Base-by-base conservation (phyloP, 768 basidiomycete genomes). In the Hirschioporus abietinus region DNA sequence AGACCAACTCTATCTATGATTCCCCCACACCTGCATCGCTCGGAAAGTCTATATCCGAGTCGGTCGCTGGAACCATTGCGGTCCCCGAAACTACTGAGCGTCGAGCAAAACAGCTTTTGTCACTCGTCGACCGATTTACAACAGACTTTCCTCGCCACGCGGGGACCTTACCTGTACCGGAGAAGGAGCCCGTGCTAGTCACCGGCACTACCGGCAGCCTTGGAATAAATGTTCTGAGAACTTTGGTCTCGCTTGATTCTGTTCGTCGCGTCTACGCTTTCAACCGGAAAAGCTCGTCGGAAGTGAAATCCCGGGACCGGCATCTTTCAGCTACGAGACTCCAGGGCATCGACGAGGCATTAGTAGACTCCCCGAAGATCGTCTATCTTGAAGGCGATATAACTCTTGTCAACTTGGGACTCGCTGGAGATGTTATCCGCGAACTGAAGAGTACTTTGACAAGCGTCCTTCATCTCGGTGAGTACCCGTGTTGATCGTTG, bases 11-110 rank as follows among this genome's bases (percentile, higher is more conserved):
- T 64, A 76, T 85, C 2, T 78, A 77, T 42, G 72, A 74, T 23
- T 72, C 80, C 30, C 82, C 83, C 2, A 80, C 80, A 1, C 76
- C 83, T 23, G 66, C 69, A 5, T 63, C 72, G 5, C 73, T 73
- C 63, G 30, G 65, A 67, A 66, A 20, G 10, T 76, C 69, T 66
- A 63, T 74, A 23, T 76, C 62, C 71, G 71, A 63, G 74, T 66
- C 20, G 64, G 71, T 18, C 30, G 35, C 34, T 17, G 25, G 66
- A 70, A 5, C 30, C 68, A 35, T 63, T n/a, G 61, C 64, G 68
- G 27, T 52, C 60, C 24, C 68, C 65, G 4, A 81, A 82, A 69
- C 72, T 76, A 35, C 74, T 68, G 0, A 77, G 83, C 73, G 77
- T 83, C 58, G 76, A 74, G 15, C 81, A 80, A 70, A 80, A 84